phyloP scores from a whole-genome alignment of 1,139 yeast genomes.

The Nakaseomyces sp. region DNA sequence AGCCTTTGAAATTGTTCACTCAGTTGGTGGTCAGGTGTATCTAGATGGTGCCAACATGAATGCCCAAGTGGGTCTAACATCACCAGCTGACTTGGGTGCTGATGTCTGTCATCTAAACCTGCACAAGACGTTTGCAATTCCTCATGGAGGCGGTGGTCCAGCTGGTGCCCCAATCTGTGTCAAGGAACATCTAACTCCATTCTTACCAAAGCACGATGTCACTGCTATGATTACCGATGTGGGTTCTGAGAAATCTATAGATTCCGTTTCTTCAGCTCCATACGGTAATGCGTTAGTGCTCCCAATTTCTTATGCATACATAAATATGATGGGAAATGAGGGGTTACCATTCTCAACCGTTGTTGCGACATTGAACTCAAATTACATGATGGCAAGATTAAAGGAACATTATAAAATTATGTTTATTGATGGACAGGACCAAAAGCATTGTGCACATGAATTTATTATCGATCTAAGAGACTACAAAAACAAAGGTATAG shows the following conservation, averaged over 20 bases:
- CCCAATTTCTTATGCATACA: conserved; percentile 90
- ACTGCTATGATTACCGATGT: conserved; percentile 46
- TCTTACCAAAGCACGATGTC: conserved; percentile 71
- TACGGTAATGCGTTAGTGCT: conserved; percentile 91
- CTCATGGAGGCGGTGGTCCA: conserved; percentile 99
- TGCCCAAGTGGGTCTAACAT: conserved; percentile 94
- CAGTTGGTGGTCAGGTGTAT: conserved; percentile 88
- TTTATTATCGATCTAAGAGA: conserved; percentile 87
- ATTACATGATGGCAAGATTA: conserved; percentile 81
- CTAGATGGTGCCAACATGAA: conserved; percentile 99
- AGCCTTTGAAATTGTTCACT: conserved; percentile 79
- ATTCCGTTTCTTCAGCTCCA: conserved; percentile 86
- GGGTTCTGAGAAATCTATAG: conserved; percentile 44
- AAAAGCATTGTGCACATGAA: conserved; percentile 90
- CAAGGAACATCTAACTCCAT: conserved; percentile 68
- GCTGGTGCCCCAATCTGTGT: conserved; percentile 99
- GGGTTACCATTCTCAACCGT: conserved; percentile 81
- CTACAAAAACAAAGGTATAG: conserved; percentile 72
- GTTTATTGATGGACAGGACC: conserved; percentile 54
- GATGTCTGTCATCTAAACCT: conserved; percentile 95
- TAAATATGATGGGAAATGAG: conserved; percentile 81
- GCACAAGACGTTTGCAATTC: conserved; percentile 95
- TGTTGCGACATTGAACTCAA: conserved; percentile 88
- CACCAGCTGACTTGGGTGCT: conserved; percentile 98
- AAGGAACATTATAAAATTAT: conserved; percentile 64